Evolutionary conservation across 2,329 filamentous ascomycete genomes (phyloP).

Genomic region (Aspergillus carbonarius): DNA sequence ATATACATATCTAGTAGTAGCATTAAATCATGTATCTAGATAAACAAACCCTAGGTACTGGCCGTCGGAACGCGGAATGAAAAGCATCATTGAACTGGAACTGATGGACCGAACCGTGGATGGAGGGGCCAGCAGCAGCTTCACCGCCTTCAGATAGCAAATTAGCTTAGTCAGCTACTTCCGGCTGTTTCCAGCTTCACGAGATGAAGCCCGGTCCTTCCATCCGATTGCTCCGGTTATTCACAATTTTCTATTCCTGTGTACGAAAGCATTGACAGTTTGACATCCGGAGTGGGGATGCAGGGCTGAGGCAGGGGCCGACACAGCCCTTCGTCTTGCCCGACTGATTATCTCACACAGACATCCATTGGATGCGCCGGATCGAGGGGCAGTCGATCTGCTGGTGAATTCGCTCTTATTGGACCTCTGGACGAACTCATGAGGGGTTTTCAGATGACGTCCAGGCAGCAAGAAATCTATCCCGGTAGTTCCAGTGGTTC

Average conservation of each 20-base stretch:
- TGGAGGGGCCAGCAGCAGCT: not conserved
- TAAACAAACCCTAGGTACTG: too few species aligned
- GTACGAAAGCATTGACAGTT: not conserved
- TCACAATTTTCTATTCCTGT: not conserved
- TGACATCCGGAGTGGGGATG: not conserved
- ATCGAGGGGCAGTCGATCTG: not conserved
- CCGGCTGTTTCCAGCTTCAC: not conserved
- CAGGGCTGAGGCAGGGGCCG: not conserved
- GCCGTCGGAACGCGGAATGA: too few species aligned
- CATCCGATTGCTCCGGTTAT: not conserved
- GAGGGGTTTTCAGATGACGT: not conserved
- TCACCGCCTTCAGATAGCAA: not conserved
- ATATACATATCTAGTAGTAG: too few species aligned
- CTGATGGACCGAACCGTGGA: too few species aligned
- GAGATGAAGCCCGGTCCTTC: not conserved
- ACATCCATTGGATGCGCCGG: not conserved
- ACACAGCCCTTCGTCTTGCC: not conserved
- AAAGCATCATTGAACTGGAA: too few species aligned
- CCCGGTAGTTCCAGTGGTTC: not conserved
- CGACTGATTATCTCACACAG: not conserved
- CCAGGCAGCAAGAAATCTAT: constrained; percentile 2
- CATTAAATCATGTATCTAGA: too few species aligned
- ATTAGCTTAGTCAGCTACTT: not conserved
- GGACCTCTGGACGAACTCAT: not conserved
- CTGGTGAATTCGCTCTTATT: not conserved